Evolutionary conservation across 108 stramenopile genomes (phyloP).

Genomic region (Nitzschia sp.): DNA sequence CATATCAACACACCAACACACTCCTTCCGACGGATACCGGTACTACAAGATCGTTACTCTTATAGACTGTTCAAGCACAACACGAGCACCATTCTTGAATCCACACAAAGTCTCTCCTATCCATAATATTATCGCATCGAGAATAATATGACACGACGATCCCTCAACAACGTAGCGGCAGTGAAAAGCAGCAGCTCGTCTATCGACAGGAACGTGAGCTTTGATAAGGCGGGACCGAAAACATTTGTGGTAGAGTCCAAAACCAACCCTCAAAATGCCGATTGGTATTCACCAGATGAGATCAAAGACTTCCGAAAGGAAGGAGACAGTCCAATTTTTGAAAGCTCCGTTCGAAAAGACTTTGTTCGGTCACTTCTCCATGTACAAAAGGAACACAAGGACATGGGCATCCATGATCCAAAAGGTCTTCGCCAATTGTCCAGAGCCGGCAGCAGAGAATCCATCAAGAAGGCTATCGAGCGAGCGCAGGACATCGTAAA

Average conservation of each 20-base stretch:
- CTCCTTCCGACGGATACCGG: too few relatives aligned
- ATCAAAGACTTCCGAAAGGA: background rate
- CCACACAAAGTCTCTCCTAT: too few relatives aligned
- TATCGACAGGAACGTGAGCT: conserved; percentile 1
- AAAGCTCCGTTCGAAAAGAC: background rate
- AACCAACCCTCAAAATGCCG: background rate
- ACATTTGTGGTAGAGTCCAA: background rate
- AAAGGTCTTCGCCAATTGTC: conserved; percentile 7
- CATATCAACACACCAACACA: too few relatives aligned
- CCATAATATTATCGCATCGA: too few relatives aligned
- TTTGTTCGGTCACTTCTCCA: background rate
- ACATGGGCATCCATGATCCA: background rate
- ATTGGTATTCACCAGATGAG: background rate
- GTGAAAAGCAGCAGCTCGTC: too few relatives aligned
- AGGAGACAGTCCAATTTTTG: background rate
- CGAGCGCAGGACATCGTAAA: background rate
- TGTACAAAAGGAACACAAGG: conserved; percentile 7
- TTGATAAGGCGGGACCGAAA: background rate
- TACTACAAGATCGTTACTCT: too few relatives aligned
- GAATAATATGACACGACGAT: conserved; percentile 2
- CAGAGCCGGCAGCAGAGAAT: background rate
- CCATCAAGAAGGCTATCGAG: background rate
- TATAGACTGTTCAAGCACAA: too few relatives aligned
- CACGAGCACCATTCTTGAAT: too few relatives aligned
- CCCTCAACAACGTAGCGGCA: background rate